Evolutionary conservation across 345 rosid species (phyloP).

Genomic region (Trapa incisa): DNA sequence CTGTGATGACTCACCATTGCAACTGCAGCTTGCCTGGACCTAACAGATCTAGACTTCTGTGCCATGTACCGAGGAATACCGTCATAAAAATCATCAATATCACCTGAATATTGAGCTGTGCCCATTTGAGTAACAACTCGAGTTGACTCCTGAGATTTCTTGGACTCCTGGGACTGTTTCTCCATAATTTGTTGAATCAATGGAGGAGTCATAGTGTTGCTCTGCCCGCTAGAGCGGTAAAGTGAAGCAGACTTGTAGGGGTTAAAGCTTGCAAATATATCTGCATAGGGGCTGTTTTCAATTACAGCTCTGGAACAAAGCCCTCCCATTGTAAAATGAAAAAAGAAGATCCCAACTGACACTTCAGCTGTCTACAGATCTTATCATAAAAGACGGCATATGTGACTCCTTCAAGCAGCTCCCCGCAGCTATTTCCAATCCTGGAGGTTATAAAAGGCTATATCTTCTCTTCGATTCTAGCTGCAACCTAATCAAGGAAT

Average conservation of each 20-base stretch:
- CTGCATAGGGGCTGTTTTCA: slow-evolving; percentile 17
- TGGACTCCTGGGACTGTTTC: slow-evolving; percentile 22
- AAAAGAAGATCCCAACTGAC: background rate
- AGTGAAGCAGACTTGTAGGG: slow-evolving; percentile 17
- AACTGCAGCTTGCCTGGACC: slow-evolving; percentile 40
- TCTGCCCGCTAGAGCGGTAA: slow-evolving; percentile 8
- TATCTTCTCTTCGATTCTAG: background rate
- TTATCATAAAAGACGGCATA: background rate
- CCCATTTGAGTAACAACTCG: slow-evolving; percentile 8
- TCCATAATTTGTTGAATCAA: slow-evolving; percentile 9
- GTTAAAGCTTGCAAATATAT: slow-evolving; percentile 25
- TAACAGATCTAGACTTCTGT: slow-evolving; percentile 33
- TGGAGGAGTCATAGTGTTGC: slow-evolving; percentile 13
- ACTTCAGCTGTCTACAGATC: background rate
- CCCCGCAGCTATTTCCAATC: background rate
- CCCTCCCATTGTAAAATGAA: slow-evolving; percentile 28
- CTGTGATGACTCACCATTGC: slow-evolving; percentile 31
- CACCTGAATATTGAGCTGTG: slow-evolving; percentile 6
- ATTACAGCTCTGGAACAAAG: slow-evolving; percentile 33
- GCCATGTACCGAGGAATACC: slow-evolving; percentile 50
- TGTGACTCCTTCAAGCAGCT: background rate
- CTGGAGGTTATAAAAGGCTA: background rate
- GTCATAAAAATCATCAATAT: slow-evolving; percentile 40
- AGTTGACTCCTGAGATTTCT: slow-evolving; percentile 13
- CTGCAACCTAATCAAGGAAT: background rate